Conservation (phyloP, 345 rosid species). For the Populus tremula region DNA sequence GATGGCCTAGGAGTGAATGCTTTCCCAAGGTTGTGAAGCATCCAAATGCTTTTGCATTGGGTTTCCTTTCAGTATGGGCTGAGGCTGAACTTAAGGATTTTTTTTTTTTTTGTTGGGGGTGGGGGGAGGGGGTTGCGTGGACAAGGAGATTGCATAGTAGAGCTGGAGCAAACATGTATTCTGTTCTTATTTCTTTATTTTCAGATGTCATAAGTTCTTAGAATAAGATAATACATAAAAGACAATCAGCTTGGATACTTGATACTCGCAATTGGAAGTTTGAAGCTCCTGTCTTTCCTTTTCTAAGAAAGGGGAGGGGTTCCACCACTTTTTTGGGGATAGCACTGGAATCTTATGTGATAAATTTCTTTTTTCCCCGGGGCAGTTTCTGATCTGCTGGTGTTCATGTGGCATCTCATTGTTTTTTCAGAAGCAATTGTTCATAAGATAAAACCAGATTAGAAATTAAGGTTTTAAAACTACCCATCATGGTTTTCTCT, state of each 20-base stretch:
- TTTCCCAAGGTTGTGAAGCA: neutral
- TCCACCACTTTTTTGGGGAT: neutral
- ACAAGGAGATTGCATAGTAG: neutral
- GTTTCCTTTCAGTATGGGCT: neutral
- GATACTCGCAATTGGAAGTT: neutral
- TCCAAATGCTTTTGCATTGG: neutral
- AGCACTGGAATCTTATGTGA: too few relatives aligned
- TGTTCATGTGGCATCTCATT: neutral
- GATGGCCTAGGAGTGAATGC: neutral
- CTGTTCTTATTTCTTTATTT: too few relatives aligned
- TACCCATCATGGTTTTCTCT: too few relatives aligned
- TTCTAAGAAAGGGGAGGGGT: neutral
- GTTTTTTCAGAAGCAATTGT: neutral
- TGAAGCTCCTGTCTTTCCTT: neutral
- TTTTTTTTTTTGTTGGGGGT: too few relatives aligned
- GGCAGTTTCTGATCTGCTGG: neutral
- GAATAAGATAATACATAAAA: neutral
- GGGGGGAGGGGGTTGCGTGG: neutral
- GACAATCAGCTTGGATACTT: neutral
- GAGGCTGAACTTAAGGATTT: neutral
- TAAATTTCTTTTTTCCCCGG: neutral
- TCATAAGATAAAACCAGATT: neutral
- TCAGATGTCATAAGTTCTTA: neutral
- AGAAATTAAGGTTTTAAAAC: too few relatives aligned
- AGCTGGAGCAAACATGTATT: neutral